phyloP scores from a whole-genome alignment of 1,139 yeast genomes.

The Kodamaea sp. region DNA sequence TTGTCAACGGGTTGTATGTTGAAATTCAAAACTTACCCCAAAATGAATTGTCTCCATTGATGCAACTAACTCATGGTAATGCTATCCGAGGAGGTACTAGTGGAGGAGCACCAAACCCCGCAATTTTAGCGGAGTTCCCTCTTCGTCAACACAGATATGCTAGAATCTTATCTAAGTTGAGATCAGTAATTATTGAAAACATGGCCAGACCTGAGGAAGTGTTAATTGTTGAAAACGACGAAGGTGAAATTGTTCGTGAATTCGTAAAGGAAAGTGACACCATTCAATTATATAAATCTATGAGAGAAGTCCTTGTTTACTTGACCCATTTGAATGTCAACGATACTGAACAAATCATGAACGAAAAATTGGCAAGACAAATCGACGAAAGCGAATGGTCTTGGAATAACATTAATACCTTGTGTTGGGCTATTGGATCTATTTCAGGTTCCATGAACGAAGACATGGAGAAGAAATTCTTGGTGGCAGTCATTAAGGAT shows the following conservation, averaged over 20 bases:
- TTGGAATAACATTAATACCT: conserved; percentile 94
- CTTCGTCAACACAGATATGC: conserved; percentile 84
- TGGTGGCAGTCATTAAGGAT: conserved; percentile 91
- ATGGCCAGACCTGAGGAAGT: conserved; percentile 99
- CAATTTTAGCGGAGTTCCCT: conserved; percentile 69
- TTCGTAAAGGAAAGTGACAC: conserved; percentile 97
- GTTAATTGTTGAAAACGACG: conserved; percentile 93
- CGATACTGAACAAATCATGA: conserved; percentile 94
- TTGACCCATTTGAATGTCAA: conserved; percentile 93
- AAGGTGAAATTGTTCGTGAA: conserved; percentile 97
- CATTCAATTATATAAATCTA: conserved; percentile 88
- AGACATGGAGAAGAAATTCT: conserved; percentile 92
- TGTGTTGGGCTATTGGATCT: conserved; percentile 99
- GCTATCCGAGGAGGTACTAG: conserved; percentile 49
- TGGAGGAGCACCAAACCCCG: conserved; percentile 89
- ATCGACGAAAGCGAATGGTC: conserved; percentile 98
- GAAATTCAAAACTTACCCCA: conserved; percentile 84
- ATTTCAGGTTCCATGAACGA: conserved; percentile 99
- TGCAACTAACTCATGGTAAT: conserved; percentile 65
- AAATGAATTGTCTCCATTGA: conserved; percentile 68
- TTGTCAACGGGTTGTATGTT: conserved; percentile 76
- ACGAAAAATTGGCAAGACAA: conserved; percentile 84
- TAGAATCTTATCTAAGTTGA: conserved; percentile 72
- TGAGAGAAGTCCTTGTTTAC: conserved; percentile 94
- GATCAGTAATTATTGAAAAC: conserved; percentile 90